Evolutionary conservation across 1,284 basidiomycete genomes (phyloP).

Genomic region (Ganoderma lingzhi): DNA sequence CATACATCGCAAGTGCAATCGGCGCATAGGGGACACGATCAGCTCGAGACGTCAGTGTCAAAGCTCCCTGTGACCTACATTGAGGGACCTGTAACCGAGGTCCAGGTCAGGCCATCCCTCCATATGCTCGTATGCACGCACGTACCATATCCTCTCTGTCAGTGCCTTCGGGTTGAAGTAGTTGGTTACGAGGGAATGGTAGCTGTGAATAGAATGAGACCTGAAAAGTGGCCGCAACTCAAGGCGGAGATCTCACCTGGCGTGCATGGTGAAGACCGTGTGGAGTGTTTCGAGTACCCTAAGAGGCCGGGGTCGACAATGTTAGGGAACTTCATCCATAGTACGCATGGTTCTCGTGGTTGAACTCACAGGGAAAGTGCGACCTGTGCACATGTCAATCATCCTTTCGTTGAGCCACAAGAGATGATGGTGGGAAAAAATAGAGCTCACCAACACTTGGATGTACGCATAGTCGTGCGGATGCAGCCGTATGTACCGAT

Average conservation of each 20-base stretch:
- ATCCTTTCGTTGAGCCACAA: background rate
- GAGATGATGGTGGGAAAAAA: background rate
- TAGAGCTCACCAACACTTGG: background rate
- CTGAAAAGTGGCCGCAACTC: too few relatives aligned
- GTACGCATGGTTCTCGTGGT: too few relatives aligned
- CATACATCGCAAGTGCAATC: background rate
- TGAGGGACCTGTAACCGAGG: background rate
- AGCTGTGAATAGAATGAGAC: background rate
- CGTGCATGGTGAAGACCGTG: background rate
- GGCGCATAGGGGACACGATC: background rate
- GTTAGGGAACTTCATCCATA: background rate
- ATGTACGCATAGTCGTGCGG: background rate
- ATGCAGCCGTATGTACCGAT: conserved; percentile 10
- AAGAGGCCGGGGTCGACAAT: background rate
- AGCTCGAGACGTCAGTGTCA: background rate
- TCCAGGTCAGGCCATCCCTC: background rate
- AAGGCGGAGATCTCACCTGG: background rate
- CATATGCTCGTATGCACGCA: background rate
- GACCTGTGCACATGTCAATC: background rate
- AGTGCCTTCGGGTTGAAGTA: background rate
- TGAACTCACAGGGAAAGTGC: background rate
- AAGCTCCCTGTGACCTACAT: background rate
- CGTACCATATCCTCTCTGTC: background rate
- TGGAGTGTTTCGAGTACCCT: background rate
- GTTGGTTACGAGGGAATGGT: background rate